These are phyloP conservation scores for Fistulifera pelliculosa DNA, from an alignment of 108 stramenopile species.

Conservation along the genomic window DNA sequence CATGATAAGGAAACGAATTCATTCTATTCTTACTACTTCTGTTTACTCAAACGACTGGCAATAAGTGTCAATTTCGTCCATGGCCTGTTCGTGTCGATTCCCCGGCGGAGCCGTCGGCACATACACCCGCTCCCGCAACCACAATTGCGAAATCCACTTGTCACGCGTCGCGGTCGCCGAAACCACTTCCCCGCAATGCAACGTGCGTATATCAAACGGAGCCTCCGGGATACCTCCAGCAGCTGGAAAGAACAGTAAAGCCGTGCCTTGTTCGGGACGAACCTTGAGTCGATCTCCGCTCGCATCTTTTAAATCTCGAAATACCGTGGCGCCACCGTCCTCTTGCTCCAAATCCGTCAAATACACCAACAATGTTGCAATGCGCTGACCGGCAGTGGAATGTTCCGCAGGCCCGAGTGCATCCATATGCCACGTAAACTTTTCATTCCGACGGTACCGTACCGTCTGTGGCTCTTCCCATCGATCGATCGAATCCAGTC, in stretches of 20 bases:
- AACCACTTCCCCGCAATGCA: slow-evolving; percentile 69
- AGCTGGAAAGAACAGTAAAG: slow-evolving; percentile 76
- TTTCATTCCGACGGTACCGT: slow-evolving; percentile 50
- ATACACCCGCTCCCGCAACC: slow-evolving; percentile 50
- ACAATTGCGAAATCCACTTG: slow-evolving; percentile 79
- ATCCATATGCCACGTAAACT: slow-evolving; percentile 83
- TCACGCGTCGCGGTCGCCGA: slow-evolving; percentile 44
- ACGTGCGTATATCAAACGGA: slow-evolving; percentile 71
- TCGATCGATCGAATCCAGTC: slow-evolving; percentile 43
- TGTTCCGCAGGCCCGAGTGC: slow-evolving; percentile 50
- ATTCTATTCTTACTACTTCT: too few species aligned
- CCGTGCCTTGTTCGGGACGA: slow-evolving; percentile 70
- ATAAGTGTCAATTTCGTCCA: slow-evolving; percentile 38
- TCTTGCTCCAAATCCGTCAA: slow-evolving; percentile 38
- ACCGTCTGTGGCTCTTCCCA: slow-evolving; percentile 86
- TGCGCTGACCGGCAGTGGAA: slow-evolving; percentile 51
- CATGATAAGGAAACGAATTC: too few species aligned
- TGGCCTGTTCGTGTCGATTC: slow-evolving; percentile 43
- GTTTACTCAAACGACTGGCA: slow-evolving; percentile 9
- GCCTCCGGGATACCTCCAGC: slow-evolving; percentile 64
- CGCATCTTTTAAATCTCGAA: slow-evolving; percentile 51
- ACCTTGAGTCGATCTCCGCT: slow-evolving; percentile 33
- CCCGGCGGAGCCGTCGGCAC: slow-evolving; percentile 56
- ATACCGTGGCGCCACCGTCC: slow-evolving; percentile 73
- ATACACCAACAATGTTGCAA: slow-evolving; percentile 73